Base-by-base conservation (phyloP, 805 yeast genomes). In the Suhomyces tanzawaensis region DNA sequence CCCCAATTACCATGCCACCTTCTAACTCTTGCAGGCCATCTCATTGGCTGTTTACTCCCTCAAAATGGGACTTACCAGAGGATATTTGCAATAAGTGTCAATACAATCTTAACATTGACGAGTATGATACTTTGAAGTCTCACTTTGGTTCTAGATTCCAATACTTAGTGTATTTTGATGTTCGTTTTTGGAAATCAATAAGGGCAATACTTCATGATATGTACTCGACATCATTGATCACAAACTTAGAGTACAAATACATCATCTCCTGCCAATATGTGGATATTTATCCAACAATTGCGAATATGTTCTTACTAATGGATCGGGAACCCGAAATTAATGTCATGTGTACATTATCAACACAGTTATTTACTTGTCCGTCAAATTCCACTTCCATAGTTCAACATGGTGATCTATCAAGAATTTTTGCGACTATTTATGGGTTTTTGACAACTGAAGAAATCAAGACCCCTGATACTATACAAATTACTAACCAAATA, bases 281-380 rank as follows among this genome's bases (percentile, higher is more conserved):
- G 29, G 95, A 88, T 48, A 67, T 88, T 0, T 91, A 91, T 56
- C 90, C 95, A 0, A 72, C 76, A 7, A 61, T 86, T 12, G 79
- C 85, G 1, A 86, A 86, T 45, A 68, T 83, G 66, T 85, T 81
- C 48, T 69, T 85, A 32, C 62, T 74, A 0, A 66, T 79, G 45
- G 99, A 93, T 53, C 72, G 96, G 42, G 98, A 93, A 53, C 95
- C 96, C 0, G 96, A 89, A 49, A 62, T 77, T 38, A 86, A 91
- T 9, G 72, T 85, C 3, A 71, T 90, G 66, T 74, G 81, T 26
- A 77, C 82, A 26, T 63, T 91, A 15, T 80, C 95, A 0, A 81
- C 91, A 0, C 99, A 93, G 60, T 64, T 93, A 16, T 89, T 89
- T 59, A 90, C 97, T 0, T 83, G 95, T 37, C 96, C 97, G 0